A percentile compares a stretch with the other conserved stretches of the same genome.
Conservation (phyloP, 2,329 filamentous ascomycete genomes). For the Aspergillus sp. region DNA sequence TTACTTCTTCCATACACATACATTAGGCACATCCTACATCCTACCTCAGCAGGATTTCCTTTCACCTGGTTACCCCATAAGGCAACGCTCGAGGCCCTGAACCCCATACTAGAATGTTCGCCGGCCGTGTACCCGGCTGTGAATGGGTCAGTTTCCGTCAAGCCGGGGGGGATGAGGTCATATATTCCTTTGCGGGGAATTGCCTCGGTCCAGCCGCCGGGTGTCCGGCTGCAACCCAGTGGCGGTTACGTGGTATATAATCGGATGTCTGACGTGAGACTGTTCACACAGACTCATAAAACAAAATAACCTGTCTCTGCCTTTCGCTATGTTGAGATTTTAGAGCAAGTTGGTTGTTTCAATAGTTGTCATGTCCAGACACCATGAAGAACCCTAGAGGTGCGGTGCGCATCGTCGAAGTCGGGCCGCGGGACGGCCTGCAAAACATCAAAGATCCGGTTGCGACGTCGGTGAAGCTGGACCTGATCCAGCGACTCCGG, state of each 20-base stretch:
- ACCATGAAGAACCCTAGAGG: conserved; percentile 7
- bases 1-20: too few relatives aligned
- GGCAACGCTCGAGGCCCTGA: too few relatives aligned
- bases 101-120: too few relatives aligned
- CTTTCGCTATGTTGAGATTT: background rate
- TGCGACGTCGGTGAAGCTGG: conserved; percentile 70
- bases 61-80: too few relatives aligned
- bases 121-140: too few relatives aligned
- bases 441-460: conserved; percentile 79
- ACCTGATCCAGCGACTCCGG: conserved; percentile 69
- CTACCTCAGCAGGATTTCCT: too few relatives aligned
- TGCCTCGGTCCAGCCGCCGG: background rate
- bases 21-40: too few relatives aligned
- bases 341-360: background rate
- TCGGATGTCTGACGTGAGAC: background rate
- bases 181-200: background rate
- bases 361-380: background rate
- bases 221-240: background rate
- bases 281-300: background rate
- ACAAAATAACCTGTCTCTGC: too few relatives aligned
- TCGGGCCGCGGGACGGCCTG: conserved; percentile 80
- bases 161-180: background rate
- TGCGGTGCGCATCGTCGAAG: conserved; percentile 67
- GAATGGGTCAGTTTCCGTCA: background rate
- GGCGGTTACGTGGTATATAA: background rate